phyloP scores from a whole-genome alignment of 257 asterid genomes.

The Solanum rostratum region DNA sequence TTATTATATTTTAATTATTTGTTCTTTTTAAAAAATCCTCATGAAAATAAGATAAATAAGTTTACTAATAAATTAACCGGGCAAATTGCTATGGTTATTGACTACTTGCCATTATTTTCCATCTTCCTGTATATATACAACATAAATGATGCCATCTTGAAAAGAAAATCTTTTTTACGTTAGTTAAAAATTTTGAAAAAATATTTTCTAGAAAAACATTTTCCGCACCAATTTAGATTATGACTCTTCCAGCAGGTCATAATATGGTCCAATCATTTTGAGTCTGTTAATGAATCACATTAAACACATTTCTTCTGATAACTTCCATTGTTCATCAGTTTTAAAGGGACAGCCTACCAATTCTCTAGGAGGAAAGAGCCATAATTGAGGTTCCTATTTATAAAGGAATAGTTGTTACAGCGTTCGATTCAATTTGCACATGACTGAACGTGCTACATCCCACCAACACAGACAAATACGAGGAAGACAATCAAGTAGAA shows the following conservation, averaged over 20 bases:
- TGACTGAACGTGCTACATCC: neutral
- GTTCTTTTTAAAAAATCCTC: too few relatives aligned
- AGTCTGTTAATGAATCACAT: neutral
- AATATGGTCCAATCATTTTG: neutral
- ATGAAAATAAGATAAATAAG: too few relatives aligned
- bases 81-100: too few relatives aligned
- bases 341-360: neutral
- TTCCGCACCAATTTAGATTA: neutral
- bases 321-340: neutral
- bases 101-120: too few relatives aligned
- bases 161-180: too few relatives aligned
- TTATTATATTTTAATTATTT: too few relatives aligned
- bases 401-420: neutral
- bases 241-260: neutral
- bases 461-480: neutral
- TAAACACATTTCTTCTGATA: neutral
- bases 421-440: neutral
- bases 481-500: neutral
- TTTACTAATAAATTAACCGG: too few relatives aligned
- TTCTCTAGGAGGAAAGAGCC: neutral
- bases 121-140: too few relatives aligned
- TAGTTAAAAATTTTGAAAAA: too few relatives aligned
- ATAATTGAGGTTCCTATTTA: neutral
- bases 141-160: neutral
- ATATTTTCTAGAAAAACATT: too few relatives aligned